Conservation (phyloP, 2,329 filamentous ascomycete genomes). For the Amesomyces nigricolor region DNA sequence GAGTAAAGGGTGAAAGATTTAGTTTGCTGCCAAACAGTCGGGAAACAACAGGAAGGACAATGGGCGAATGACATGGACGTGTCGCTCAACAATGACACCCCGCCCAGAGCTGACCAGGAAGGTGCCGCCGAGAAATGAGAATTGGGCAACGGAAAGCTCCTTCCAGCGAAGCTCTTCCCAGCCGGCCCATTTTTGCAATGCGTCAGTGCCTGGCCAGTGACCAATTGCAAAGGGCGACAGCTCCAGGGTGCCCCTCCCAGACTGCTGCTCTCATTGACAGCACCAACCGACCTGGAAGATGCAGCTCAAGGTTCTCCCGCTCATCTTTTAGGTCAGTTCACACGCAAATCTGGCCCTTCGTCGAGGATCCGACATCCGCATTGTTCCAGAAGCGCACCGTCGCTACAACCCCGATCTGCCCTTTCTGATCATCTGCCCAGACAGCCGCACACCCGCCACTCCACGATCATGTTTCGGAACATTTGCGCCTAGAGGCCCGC, state of each 20-base stretch:
- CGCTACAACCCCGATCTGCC: slow-evolving; percentile 10
- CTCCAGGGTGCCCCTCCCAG: neutral
- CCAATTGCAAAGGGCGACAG: slow-evolving; percentile 9
- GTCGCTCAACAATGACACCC: too few species aligned
- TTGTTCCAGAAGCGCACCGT: slow-evolving; percentile 8
- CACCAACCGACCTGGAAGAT: neutral
- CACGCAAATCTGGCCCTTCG: neutral
- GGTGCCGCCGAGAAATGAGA: neutral
- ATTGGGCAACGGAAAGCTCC: neutral
- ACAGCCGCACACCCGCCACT: neutral
- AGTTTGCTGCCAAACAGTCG: too few species aligned
- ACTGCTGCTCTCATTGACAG: neutral
- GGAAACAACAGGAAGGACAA: too few species aligned
- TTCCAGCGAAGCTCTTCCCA: neutral
- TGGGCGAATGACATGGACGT: too few species aligned
- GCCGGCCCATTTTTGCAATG: slow-evolving; percentile 17
- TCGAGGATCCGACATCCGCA: slow-evolving; percentile 1
- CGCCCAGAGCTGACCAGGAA: neutral
- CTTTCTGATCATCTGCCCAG: slow-evolving; percentile 13
- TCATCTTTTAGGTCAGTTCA: slow-evolving; percentile 3
- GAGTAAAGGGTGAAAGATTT: too few species aligned
- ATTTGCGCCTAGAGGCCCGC: slow-evolving; percentile 3
- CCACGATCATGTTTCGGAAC: slow-evolving; percentile 3
- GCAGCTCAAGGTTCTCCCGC: neutral
- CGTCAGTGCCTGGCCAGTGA: neutral